A percentile compares a stretch with the other conserved stretches of the same genome.
phyloP scores from a whole-genome alignment of 2,329 filamentous ascomycete genomes.

The Teratosphaeria viscida region DNA sequence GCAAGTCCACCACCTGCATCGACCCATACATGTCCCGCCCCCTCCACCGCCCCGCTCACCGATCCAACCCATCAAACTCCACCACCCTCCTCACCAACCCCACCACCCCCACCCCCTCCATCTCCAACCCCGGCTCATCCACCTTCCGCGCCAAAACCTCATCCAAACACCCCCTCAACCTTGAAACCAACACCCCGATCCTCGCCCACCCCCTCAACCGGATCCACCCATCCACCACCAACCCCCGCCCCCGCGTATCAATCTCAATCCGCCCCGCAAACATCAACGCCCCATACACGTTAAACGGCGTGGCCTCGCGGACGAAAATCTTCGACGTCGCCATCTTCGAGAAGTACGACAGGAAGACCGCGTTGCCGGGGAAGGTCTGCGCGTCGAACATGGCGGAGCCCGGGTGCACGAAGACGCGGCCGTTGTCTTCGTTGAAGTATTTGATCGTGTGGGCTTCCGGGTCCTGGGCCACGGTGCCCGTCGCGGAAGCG shows the following conservation, averaged over 20 bases:
- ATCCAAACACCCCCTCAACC: constrained; percentile 79
- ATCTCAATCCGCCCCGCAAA: constrained; percentile 79
- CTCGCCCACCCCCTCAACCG: constrained; percentile 81
- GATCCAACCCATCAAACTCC: constrained; percentile 63
- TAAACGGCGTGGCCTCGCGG: constrained; percentile 84
- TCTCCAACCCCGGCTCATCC: constrained; percentile 51
- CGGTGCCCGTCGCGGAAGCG: constrained; percentile 72
- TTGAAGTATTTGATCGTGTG: constrained; percentile 87
- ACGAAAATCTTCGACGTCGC: constrained; percentile 87
- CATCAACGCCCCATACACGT: constrained; percentile 75
- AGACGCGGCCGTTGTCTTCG: constrained; percentile 71
- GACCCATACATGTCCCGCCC: neutral
- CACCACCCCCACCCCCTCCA: constrained; percentile 54
- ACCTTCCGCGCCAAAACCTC: constrained; percentile 70
- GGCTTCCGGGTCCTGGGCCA: constrained; percentile 88
- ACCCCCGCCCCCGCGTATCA: constrained; percentile 75
- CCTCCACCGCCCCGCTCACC: constrained; percentile 6
- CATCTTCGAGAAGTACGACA: constrained; percentile 88
- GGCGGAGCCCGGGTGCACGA: constrained; percentile 82
- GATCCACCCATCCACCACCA: constrained; percentile 89
- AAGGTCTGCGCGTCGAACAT: constrained; percentile 77
- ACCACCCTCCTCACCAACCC: constrained; percentile 68
- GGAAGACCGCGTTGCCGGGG: constrained; percentile 61
- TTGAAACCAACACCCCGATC: constrained; percentile 78
- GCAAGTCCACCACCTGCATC: neutral